Conservation (phyloP, 176 grass and related monocot genomes). For the Pontederia crassipes region DNA sequence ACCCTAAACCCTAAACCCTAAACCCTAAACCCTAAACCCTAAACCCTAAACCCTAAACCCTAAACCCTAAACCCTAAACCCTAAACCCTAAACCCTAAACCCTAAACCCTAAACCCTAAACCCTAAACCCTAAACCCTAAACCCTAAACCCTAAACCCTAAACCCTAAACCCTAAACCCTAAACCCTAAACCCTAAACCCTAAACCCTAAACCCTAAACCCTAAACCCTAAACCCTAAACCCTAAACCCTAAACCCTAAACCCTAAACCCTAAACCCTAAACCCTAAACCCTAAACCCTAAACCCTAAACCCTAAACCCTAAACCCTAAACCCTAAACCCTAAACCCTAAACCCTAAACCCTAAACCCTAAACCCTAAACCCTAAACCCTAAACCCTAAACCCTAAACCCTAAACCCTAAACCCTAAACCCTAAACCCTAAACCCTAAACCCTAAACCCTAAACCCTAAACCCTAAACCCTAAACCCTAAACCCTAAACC, state of each 20-base stretch:
- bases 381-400: slow-evolving; percentile 11
- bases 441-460: slow-evolving; percentile 11
- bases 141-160: slow-evolving; percentile 11
- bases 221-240: slow-evolving; percentile 11
- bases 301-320: slow-evolving; percentile 10
- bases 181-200: slow-evolving; percentile 16
- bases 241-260: slow-evolving; percentile 15
- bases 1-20: slow-evolving; percentile 14
- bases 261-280: slow-evolving; percentile 13
- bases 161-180: slow-evolving; percentile 13
- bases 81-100: slow-evolving; percentile 7
- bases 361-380: slow-evolving; percentile 11
- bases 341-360: slow-evolving; percentile 18
- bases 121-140: slow-evolving; percentile 13
- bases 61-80: slow-evolving; percentile 5
- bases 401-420: slow-evolving; percentile 9
- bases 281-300: slow-evolving; percentile 8
- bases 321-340: slow-evolving; percentile 2
- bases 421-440: slow-evolving; percentile 1
- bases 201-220: slow-evolving; percentile 14
- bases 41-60: slow-evolving; percentile 6
- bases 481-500: slow-evolving; percentile 5
- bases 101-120: slow-evolving; percentile 12
- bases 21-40: slow-evolving; percentile 13
- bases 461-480: slow-evolving; percentile 5